Percentiles rank a stretch among this genome's conserved stretches.
Evolutionary conservation across 805 yeast species (phyloP).

Genomic region (Candida yuanshanica): DNA sequence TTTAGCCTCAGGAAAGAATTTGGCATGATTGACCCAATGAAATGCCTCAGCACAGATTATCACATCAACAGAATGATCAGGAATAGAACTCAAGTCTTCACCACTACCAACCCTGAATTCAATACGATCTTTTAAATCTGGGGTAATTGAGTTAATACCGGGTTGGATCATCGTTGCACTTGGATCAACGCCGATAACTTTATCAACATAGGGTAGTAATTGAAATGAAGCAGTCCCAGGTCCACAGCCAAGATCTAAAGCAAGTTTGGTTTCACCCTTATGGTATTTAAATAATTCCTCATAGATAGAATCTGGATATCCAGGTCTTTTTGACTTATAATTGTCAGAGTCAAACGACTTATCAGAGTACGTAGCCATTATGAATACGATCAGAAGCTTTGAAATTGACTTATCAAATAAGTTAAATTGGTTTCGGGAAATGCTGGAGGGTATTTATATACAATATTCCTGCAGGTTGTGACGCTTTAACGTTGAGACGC

Average conservation of each 20-base stretch:
- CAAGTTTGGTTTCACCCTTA: conserved; percentile 25
- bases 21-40: conserved; percentile 65
- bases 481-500: no score
- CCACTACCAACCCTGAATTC: conserved; percentile 18
- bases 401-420: no score
- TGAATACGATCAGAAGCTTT: no score
- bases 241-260: conserved; percentile 67
- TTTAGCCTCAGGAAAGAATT: conserved; percentile 44
- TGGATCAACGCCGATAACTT: conserved; percentile 53
- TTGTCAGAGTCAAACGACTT: conserved; percentile 40
- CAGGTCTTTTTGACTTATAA: conserved; percentile 53
- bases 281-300: conserved; percentile 37
- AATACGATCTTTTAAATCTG: conserved; percentile 16
- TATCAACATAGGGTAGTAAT: conserved; percentile 36
- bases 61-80: conserved; percentile 41
- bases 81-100: conserved; percentile 22
- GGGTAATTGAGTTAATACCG: conserved; percentile 26
- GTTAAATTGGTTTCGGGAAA: neutral
- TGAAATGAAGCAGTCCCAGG: conserved; percentile 61
- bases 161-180: conserved; percentile 45
- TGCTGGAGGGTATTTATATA: neutral
- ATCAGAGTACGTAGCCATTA: conserved; percentile 53
- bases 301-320: conserved; percentile 52
- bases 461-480: no score
- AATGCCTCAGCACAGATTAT: conserved; percentile 65